Conservation (phyloP, 345 rosid genomes). For the Pistacia vera region DNA sequence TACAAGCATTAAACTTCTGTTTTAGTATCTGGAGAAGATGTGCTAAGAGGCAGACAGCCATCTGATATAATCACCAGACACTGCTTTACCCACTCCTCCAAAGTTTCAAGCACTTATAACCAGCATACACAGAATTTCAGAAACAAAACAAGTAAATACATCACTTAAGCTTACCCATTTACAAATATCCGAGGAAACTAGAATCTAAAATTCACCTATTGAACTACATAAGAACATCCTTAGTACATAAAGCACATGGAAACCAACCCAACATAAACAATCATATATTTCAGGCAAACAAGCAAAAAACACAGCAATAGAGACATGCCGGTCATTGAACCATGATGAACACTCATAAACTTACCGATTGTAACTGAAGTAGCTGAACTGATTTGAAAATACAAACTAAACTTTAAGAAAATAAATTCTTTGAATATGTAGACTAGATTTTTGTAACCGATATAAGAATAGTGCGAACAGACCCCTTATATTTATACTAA, state of each 20-base stretch:
- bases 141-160: not conserved
- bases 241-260: not conserved
- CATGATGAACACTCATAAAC: too few species aligned
- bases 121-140: not conserved
- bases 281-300: not conserved
- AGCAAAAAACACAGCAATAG: not conserved
- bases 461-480: too few species aligned
- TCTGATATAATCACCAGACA: conserved; percentile 37
- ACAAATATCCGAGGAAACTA: not conserved
- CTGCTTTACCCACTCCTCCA: conserved; percentile 44
- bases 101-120: not conserved
- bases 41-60: conserved; percentile 27
- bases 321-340: too few species aligned
- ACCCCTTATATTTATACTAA: too few species aligned
- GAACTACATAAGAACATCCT: not conserved
- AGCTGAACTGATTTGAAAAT: too few species aligned
- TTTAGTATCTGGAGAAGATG: conserved; percentile 44
- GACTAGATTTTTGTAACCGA: too few species aligned
- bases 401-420: too few species aligned
- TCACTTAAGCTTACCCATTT: not conserved
- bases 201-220: not conserved
- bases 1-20: conserved; percentile 52
- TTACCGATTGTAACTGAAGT: too few species aligned
- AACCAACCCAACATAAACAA: not conserved
- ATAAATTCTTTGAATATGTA: too few species aligned